These are phyloP conservation scores for Kodamaea hsintzibuensis DNA, from an alignment of 805 yeast genomes.

Conservation along the genomic window DNA sequence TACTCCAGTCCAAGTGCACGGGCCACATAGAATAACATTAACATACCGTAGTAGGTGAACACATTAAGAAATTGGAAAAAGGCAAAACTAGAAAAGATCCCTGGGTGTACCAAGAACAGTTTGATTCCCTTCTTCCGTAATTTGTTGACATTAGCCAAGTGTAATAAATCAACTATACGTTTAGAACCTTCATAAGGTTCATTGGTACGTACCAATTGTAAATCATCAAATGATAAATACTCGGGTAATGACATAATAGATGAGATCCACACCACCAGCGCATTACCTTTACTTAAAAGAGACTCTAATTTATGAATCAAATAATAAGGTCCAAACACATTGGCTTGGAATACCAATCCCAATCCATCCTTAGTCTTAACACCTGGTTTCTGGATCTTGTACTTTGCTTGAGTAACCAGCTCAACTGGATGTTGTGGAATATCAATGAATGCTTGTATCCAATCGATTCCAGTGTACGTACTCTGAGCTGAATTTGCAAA, in stretches of 20 bases:
- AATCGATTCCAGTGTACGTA: conserved; percentile 82
- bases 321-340: conserved; percentile 95
- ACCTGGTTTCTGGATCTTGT: conserved; percentile 81
- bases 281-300: conserved; percentile 60
- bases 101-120: conserved; percentile 89
- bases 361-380: conserved; percentile 73
- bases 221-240: conserved; percentile 69
- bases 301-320: conserved; percentile 66
- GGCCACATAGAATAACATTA: conserved; percentile 78
- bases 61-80: conserved; percentile 74
- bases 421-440: conserved; percentile 64
- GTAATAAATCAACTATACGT: conserved; percentile 79
- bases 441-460: conserved; percentile 75
- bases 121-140: conserved; percentile 50
- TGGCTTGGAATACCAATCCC: conserved; percentile 91
- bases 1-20: conserved; percentile 81
- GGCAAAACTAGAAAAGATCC: conserved; percentile 84
- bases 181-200: conserved; percentile 92
- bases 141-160: conserved; percentile 62
- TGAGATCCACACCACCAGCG: conserved; percentile 75
- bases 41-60: conserved; percentile 84
- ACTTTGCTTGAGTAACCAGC: conserved; percentile 86
- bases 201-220: conserved; percentile 63
- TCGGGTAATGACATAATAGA: conserved; percentile 79
- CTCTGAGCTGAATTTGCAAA: conserved; percentile 92